Evolutionary conservation across 2,329 filamentous ascomycete species (phyloP).

Genomic region (Nemania sp.): DNA sequence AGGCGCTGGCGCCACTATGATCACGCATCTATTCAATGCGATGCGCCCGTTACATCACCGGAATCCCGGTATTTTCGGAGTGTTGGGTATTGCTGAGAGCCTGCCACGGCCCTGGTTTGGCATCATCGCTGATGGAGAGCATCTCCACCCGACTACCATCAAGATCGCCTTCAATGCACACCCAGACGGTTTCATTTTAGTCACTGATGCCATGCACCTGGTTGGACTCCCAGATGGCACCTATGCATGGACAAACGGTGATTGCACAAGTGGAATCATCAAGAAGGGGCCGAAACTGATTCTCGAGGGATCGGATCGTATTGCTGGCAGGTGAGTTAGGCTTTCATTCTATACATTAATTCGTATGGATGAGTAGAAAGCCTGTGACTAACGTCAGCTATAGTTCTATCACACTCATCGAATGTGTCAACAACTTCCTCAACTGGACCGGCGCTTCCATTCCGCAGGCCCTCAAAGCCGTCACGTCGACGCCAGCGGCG

Average conservation of each 20-base stretch:
- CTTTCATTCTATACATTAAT: not conserved
- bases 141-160: conserved; percentile 84
- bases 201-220: conserved; percentile 90
- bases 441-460: conserved; percentile 71
- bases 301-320: conserved; percentile 76
- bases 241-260: conserved; percentile 83
- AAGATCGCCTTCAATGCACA: conserved; percentile 89
- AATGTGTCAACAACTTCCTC: conserved; percentile 82
- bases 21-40: conserved; percentile 92
- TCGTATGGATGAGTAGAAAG: not conserved
- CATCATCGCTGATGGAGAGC: conserved; percentile 87
- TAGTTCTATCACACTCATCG: conserved; percentile 72
- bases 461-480: conserved; percentile 69
- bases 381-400: conserved; percentile 1
- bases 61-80: conserved; percentile 87
- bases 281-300: conserved; percentile 75
- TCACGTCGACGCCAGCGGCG: conserved; percentile 74
- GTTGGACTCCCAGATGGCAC: conserved; percentile 81
- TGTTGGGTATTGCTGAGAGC: conserved; percentile 69
- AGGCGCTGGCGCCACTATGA: conserved; percentile 78
- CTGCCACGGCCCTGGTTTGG: conserved; percentile 75
- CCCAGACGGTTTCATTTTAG: conserved; percentile 81
- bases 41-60: conserved; percentile 91
- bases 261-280: conserved; percentile 59
- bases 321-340: conserved; percentile 70